These are phyloP conservation scores for Entomortierella lignicola DNA, from an alignment of 192 early-diverging fungal species.

Conservation along the genomic window DNA sequence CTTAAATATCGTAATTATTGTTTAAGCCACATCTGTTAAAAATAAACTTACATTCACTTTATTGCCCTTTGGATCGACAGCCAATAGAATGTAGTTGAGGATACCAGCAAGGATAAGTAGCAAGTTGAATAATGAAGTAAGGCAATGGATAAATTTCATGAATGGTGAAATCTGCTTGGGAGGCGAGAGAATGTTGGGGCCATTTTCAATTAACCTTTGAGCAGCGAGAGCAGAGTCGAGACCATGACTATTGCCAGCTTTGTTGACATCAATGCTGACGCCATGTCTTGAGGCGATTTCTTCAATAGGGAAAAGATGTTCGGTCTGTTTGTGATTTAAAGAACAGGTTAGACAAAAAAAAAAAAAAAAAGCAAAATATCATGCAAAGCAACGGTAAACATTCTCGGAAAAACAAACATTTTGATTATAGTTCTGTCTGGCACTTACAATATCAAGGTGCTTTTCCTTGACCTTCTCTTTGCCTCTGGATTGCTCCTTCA, in stretches of 20 bases:
- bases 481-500: background rate
- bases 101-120: slow-evolving; percentile 86
- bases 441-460: slow-evolving; percentile 38
- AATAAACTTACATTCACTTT: slow-evolving; percentile 79
- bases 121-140: slow-evolving; percentile 88
- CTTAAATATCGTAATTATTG: background rate
- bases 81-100: slow-evolving; percentile 81
- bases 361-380: background rate
- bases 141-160: slow-evolving; percentile 78
- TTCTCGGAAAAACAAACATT: background rate
- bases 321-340: slow-evolving; percentile 27
- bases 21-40: too few relatives aligned
- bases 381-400: background rate
- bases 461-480: slow-evolving; percentile 14
- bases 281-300: slow-evolving; percentile 55
- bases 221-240: slow-evolving; percentile 71
- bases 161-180: slow-evolving; percentile 83
- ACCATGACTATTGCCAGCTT: slow-evolving; percentile 77
- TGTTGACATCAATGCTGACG: slow-evolving; percentile 61
- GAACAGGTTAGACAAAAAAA: background rate
- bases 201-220: slow-evolving; percentile 71
- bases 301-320: slow-evolving; percentile 59
- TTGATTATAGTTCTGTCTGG: background rate
- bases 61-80: slow-evolving; percentile 81
- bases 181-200: slow-evolving; percentile 88